phyloP scores from a whole-genome alignment of 2,329 filamentous ascomycete species.

The Phyllosticta citriasiana region DNA sequence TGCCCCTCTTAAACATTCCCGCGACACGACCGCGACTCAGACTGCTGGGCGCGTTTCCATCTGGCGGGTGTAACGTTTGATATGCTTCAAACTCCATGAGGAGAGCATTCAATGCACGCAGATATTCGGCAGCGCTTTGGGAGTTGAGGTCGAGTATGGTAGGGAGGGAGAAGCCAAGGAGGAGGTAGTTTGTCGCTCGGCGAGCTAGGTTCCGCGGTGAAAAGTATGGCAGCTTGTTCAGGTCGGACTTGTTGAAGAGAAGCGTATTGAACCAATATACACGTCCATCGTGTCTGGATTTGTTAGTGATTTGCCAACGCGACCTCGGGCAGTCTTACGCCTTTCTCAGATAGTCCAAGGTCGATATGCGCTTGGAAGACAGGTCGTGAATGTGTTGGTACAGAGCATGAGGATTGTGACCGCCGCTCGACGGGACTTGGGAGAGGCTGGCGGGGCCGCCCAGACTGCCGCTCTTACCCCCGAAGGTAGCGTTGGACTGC shows the following conservation, averaged over 20 bases:
- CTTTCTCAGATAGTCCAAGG: constrained; percentile 84
- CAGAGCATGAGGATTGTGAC: constrained; percentile 43
- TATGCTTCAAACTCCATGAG: constrained; percentile 90
- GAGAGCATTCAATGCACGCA: constrained; percentile 75
- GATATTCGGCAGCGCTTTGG: constrained; percentile 69
- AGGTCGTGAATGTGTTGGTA: constrained; percentile 70
- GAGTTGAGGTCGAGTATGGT: constrained; percentile 82
- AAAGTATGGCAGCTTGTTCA: constrained; percentile 76
- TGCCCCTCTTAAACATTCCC: constrained; percentile 41
- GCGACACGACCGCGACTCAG: constrained; percentile 65
- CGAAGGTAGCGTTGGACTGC: constrained; percentile 4
- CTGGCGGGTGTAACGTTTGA: constrained; percentile 74
- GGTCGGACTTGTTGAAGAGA: constrained; percentile 74
- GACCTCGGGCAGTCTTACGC: constrained; percentile 49
- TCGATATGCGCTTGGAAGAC: constrained; percentile 86
- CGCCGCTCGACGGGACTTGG: constrained; percentile 21
- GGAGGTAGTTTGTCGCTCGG: constrained; percentile 85
- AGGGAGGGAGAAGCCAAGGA: constrained; percentile 85
- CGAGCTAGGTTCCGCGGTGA: constrained; percentile 74
- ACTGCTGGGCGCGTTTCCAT: constrained; percentile 57
- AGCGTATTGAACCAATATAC: constrained; percentile 98
- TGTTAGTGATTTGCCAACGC: constrained; percentile 1
- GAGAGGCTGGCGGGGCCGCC: constrained; percentile 10
- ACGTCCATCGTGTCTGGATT: constrained; percentile 71
- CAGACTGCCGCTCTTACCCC: not conserved